Base-by-base conservation (phyloP, 1,139 yeast genomes). In the Geotrichum phurueaensis region DNA sequence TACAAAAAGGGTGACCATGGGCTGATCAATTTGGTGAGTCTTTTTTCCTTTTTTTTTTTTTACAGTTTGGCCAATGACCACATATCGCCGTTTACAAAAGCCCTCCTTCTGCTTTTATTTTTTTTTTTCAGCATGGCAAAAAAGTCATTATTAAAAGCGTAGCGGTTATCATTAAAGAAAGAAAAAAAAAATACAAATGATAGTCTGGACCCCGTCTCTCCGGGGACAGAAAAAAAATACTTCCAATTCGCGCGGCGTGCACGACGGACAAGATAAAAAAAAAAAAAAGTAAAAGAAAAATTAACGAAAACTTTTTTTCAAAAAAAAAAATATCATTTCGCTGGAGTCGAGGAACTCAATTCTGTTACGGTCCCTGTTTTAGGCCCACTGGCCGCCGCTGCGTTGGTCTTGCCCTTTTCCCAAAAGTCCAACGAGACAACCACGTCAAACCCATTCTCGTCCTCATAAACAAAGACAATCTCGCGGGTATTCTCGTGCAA, bases 401-500 rank as follows among this genome's bases (percentile, higher is more conserved):
- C 48, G 36, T 51, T 57, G 36, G 45, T 45, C 43, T 59, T 59
- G 33, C 54, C 52, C 57, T 68, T 69, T 55, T 81, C 88, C 90
- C 90, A 90, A 75, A 94, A 94, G 75, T 92, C 97, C 64, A 94
- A 79, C 56, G 95, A 86, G 1, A 94, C 95, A 66, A 94, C 94
- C 60, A 91, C 92, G 71, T 94, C 98, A 68, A 83, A 85, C 2
- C 98, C 98, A 64, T 84, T 83, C 66, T 89, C 96, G 67, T 86
- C 88, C 71, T 92, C 98, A 71, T 92, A 90, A 0, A 91, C 97
- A 73, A 91, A 94, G 74, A 94, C 77, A 43, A 96, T 95, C 75
- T 94, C 98, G 71, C 94, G 96, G 57, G 96, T 94, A 63, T 89
- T 89, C 60, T 91, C 87, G 71, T 91, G 96, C 70, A 92, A 78